Evolutionary conservation across 164 flowering plant species (phyloP), one percentile per base, ranked within the genome.

Genomic region (Nymphaea thermarum): DNA sequence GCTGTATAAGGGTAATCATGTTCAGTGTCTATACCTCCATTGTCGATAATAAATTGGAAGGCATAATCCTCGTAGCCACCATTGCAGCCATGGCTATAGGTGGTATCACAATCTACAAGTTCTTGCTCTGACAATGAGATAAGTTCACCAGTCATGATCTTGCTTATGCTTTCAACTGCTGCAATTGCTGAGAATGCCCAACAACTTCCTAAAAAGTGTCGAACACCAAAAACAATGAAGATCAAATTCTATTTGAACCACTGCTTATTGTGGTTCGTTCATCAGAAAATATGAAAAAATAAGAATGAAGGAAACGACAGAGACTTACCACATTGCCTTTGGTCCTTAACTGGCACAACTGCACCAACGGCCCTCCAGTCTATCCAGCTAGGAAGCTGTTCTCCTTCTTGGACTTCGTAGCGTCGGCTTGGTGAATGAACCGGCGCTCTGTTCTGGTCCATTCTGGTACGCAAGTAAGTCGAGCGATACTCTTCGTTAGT

Each of bases 21-120:
- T 61, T 90, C 97, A 2, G 82, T 65, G 73, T 89, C 90, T 55
- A 90, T 85, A 6, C 98, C 96, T 53, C 96, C 91, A 74, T 93
- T 90, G 8, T 84, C 76, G 65, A 86, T 82, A 70, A 93, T 89
- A 82, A 89, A 91, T 71, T 89, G 76, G 66, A 87, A 93, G 2
- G 87, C 98, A 65, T 82, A 81, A 70, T 91, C 96, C 97, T 89
- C 86, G 10, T 86, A 82, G 75, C 98, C 97, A 0, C 98, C 98
- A 73, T 83, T 82, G 81, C 97, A 93, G 5, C 97, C 98, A 65
- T 86, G 82, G 70, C 89, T 86, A 63, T 82, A 84, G 0, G 82
- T 65, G n/a, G 76, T 87, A 63, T 92, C 98, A 70, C 96, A 90
- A 67, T 90, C 95, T 25, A 90, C 90, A 55, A 70, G 36, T 51